Base-by-base conservation (phyloP, 345 rosid species). In the Hibiscus mutabilis region DNA sequence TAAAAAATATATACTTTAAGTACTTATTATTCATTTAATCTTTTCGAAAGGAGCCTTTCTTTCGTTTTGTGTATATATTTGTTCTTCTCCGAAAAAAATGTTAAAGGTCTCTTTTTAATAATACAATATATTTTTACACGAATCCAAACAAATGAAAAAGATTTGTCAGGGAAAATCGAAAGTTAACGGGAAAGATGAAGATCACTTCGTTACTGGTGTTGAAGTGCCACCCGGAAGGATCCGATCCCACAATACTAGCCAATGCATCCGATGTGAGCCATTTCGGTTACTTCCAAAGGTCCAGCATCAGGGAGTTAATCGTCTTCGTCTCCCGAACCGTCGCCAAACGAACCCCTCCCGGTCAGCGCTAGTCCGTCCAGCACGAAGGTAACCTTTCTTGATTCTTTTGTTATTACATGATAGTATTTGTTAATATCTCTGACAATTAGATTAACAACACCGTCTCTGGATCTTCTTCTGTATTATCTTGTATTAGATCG, bases 321-420 rank as follows among this genome's bases (percentile, higher is more conserved):
- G 84, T 90, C 75, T 95, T 95, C 68, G 92, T 95, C 68, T 89
- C 90, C 14, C 96, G 97, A 37, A 92, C 97, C 75, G 99, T 95
- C 76, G 99, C 92, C n/a, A 90, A 82, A 63, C 92, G 99, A 6
- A 95, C 97, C 35, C 86, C 88, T 42, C 87, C 93, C 18, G 84
- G 82, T 67, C 97, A 95, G 64, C 96, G 97, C 69, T 97, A 95
- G 68, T 92, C 97, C 47, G 97, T 92, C 14, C 96, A 89, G 71
- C 96, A 95, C 77, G 92, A 92, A 86, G 97, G 99, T 95, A 57
- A 35, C 44, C 46, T 16, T 67, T 49, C 42, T 67, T 29, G 29
- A 27, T 16, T 16, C 31, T 55, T 67, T 0, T 25, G 15, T 27
- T 27, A 24, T 65, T 42, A 40, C 1, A 42, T 4, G 7, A 7